A percentile compares a stretch with the other conserved stretches of the same genome.
Evolutionary conservation across 192 early-diverging fungal genomes (phyloP).

Genomic region (Backusella tuberculispora): DNA sequence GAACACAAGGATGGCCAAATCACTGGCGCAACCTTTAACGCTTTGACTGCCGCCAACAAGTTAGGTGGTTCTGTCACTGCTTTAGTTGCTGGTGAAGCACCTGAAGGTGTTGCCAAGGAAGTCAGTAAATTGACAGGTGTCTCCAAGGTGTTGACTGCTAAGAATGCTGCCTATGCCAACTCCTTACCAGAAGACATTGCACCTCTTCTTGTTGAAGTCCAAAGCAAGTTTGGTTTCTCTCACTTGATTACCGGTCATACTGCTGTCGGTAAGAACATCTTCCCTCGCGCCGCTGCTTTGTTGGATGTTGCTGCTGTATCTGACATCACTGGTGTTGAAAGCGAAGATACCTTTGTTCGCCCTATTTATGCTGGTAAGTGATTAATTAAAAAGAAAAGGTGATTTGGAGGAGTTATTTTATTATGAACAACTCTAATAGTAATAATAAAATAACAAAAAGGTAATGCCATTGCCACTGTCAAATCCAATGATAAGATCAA

Average conservation of each 20-base stretch:
- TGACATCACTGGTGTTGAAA: slow-evolving; percentile 83
- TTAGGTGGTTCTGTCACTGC: slow-evolving; percentile 84
- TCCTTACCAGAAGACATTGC: slow-evolving; percentile 82
- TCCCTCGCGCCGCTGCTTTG: slow-evolving; percentile 92
- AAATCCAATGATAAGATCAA: slow-evolving; percentile 88
- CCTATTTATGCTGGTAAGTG: slow-evolving; percentile 93
- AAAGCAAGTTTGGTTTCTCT: slow-evolving; percentile 72
- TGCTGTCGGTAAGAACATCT: slow-evolving; percentile 91
- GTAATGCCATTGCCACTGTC: slow-evolving; percentile 96
- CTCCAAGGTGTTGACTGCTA: slow-evolving; percentile 83
- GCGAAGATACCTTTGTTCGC: slow-evolving; percentile 88
- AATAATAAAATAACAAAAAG: slow-evolving; percentile 37
- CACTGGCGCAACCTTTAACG: slow-evolving; percentile 77
- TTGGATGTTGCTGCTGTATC: slow-evolving; percentile 91
- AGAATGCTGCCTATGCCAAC: slow-evolving; percentile 78
- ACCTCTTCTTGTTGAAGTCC: slow-evolving; percentile 70
- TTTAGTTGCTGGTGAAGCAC: slow-evolving; percentile 81
- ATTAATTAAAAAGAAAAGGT: background rate
- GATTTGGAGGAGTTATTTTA: background rate
- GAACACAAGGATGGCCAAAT: slow-evolving; percentile 84
- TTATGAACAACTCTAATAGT: background rate
- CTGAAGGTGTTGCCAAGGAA: slow-evolving; percentile 63
- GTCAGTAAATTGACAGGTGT: slow-evolving; percentile 70
- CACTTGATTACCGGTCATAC: slow-evolving; percentile 90
- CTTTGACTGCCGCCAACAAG: slow-evolving; percentile 83